Conservation (phyloP, 169 alveolate genomes). For the Eimeria maxima region DNA sequence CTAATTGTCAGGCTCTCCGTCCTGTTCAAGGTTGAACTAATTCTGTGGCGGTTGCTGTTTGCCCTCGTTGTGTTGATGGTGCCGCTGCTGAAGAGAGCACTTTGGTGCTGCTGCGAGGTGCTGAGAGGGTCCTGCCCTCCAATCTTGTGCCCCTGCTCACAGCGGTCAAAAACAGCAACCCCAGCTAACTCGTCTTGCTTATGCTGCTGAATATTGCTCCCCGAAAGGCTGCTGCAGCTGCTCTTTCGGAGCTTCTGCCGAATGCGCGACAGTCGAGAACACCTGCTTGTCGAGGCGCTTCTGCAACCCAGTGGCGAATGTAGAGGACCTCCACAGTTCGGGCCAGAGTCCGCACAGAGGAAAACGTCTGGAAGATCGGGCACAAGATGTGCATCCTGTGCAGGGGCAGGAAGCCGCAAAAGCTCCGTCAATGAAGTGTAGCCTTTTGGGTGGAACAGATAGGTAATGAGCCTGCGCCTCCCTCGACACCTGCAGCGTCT, state of each 20-base stretch:
- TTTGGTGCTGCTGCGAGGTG: neutral
- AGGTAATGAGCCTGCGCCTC: constrained; percentile 34
- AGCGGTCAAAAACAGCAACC: neutral
- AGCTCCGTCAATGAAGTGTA: constrained; percentile 36
- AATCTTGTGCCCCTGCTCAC: neutral
- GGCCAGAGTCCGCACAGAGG: neutral
- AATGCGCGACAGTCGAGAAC: neutral
- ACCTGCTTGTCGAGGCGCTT: constrained; percentile 12
- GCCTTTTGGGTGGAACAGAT: constrained; percentile 56
- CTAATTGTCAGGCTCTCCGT: neutral
- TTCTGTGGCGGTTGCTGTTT: neutral
- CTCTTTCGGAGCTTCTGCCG: neutral
- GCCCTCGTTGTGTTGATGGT: constrained; percentile 18
- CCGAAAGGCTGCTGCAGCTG: neutral
- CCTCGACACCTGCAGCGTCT: constrained; percentile 56
- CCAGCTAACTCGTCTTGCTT: neutral
- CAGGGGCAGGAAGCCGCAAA: constrained; percentile 15
- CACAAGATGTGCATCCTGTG: constrained; percentile 57
- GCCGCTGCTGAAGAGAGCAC: neutral
- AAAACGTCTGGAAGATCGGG: constrained; percentile 78
- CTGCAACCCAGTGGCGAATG: neutral
- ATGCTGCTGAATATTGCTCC: neutral
- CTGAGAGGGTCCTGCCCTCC: neutral
- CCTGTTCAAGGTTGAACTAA: constrained; percentile 5
- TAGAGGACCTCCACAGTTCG: neutral